Evolutionary conservation across 805 yeast genomes (phyloP), one percentile per base, ranked within the genome.

Genomic region (Yarrowia sp.): DNA sequence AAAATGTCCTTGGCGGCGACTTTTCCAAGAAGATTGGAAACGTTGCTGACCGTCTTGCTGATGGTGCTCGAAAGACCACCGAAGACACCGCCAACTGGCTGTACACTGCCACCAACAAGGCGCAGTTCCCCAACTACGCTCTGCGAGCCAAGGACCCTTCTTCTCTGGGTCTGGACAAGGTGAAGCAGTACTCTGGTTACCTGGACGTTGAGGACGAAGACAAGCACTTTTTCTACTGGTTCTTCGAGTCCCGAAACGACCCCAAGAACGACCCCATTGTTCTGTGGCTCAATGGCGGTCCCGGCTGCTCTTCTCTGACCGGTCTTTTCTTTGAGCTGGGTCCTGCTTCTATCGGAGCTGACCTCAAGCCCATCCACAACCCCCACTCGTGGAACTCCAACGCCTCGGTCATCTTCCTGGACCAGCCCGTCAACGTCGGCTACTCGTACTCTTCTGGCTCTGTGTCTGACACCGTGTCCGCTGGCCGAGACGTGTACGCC

Each of bases 391-490:
- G 99, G 99, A 93, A 92, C 77, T 80, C 82, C 72, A 92, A 92
- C 75, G 98, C 99, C 38, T 84, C 95, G 21, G 92, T 93, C 40
- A 89, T 95, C 69, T 93, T 89, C 80, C 81, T 93, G 67, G 98
- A 93, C 76, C 98, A 93, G 78, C 99, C 98, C 11, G 91, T 92
- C 63, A 90, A 90, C 67, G 97, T 91, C 38, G 99, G 98, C 35
- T 93, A 85, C 79, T 92, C 98, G 0, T 92, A 93, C 78, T 89
- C 96, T 73, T 90, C 80, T 44, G 76, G 76, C 17, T 82, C 85
- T 16, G 88, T 92, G 24, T 78, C 87, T 41, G 83, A 83, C 71
- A 89, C 96, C 19, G 86, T 84, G 63, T 85, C 93, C 65, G 98
- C 98, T 38, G 97, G 91, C 54, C 83, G 85, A 75, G 98, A 93